phyloP scores from a whole-genome alignment of 2,329 filamentous ascomycete genomes.

The Lachnellula occidentalis region DNA sequence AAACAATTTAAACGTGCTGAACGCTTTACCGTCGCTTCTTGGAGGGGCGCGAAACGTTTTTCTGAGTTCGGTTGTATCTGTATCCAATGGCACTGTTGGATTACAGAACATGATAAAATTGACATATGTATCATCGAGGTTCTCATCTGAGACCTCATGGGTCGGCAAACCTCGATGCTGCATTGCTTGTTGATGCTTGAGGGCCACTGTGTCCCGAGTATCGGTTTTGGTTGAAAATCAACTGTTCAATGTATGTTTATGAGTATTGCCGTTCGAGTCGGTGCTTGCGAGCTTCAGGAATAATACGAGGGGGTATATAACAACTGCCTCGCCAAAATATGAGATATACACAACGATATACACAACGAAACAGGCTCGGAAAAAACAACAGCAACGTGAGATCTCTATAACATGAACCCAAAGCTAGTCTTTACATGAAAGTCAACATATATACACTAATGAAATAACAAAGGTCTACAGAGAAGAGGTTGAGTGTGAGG shows the following conservation, averaged over 20 bases:
- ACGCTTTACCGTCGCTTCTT: slow-evolving; percentile 81
- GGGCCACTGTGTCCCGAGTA: slow-evolving; percentile 7
- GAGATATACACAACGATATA: neutral
- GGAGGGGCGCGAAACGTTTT: slow-evolving; percentile 75
- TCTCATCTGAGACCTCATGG: slow-evolving; percentile 60
- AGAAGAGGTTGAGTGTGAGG: neutral
- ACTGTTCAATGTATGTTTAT: slow-evolving; percentile 5
- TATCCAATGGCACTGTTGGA: slow-evolving; percentile 65
- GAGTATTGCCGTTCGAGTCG: slow-evolving; percentile 18
- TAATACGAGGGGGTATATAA: neutral
- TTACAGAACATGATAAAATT: slow-evolving; percentile 88
- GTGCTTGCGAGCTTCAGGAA: slow-evolving; percentile 18
- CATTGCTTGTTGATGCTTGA: slow-evolving; percentile 1
- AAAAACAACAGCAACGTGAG: neutral
- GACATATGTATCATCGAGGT: slow-evolving; percentile 77
- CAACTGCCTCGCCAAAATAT: neutral
- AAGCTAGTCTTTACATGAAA: neutral
- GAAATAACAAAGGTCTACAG: neutral
- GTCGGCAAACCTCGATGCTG: slow-evolving; percentile 48
- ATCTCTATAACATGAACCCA: neutral
- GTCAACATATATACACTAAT: neutral
- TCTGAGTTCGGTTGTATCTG: slow-evolving; percentile 64
- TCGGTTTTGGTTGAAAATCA: slow-evolving; percentile 6
- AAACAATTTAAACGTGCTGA: slow-evolving; percentile 72
- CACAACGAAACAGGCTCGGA: neutral